Percentiles rank a stretch among this genome's conserved stretches.
These are phyloP conservation scores for Arabidopsis arenosa DNA, from an alignment of 345 rosid species.

Conservation along the genomic window DNA sequence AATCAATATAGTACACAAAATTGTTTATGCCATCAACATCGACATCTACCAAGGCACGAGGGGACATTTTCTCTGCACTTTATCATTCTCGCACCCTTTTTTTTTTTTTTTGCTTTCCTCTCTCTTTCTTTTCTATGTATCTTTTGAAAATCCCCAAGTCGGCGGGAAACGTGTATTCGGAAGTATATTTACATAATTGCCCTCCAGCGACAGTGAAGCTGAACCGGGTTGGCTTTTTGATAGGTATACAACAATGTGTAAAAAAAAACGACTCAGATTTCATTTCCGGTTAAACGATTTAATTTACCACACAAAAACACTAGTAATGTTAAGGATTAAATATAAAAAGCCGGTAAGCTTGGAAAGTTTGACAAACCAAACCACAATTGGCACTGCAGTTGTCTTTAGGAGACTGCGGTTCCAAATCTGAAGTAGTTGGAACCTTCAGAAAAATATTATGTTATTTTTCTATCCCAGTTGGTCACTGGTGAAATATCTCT, in stretches of 20 bases:
- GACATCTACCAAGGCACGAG: slow-evolving; percentile 9
- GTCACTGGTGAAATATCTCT: neutral
- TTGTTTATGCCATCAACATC: neutral
- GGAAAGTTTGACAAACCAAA: too few species aligned
- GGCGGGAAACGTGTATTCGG: slow-evolving; percentile 11
- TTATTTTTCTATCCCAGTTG: neutral
- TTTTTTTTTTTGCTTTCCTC: too few species aligned
- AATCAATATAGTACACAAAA: neutral
- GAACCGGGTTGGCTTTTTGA: too few species aligned
- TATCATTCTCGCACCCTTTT: slow-evolving; percentile 44
- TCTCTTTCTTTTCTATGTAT: neutral
- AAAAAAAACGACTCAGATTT: too few species aligned
- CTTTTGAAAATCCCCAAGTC: neutral
- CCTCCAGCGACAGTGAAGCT: neutral
- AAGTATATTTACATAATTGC: too few species aligned
- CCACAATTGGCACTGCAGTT: too few species aligned
- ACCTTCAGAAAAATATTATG: neutral
- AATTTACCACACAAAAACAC: too few species aligned
- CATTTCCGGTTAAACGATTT: too few species aligned
- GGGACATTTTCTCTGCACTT: neutral
- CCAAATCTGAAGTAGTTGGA: neutral
- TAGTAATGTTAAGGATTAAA: too few species aligned
- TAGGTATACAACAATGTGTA: too few species aligned
- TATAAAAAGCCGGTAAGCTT: too few species aligned
- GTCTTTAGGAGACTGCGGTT: neutral